Percentiles rank a stretch among this genome's conserved stretches.
Evolutionary conservation across 106 monocot genomes (phyloP).

Genomic region (Dendrobium officinale): DNA sequence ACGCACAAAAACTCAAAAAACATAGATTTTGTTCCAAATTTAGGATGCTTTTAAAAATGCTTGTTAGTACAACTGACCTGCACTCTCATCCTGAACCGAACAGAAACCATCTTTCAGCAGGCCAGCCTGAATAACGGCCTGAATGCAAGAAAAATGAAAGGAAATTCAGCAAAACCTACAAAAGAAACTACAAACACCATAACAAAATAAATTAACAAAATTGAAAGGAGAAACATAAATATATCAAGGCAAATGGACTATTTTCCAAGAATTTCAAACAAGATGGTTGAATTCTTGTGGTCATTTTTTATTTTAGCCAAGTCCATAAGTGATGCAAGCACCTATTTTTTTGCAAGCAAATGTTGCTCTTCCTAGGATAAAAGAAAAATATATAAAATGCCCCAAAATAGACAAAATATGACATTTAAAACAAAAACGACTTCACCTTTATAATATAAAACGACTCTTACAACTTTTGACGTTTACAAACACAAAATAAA

Average conservation of each 20-base stretch:
- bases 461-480: too few species aligned
- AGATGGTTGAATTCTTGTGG: background rate
- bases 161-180: background rate
- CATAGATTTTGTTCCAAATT: background rate
- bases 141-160: conserved; percentile 12
- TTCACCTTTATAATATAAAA: too few species aligned
- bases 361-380: too few species aligned
- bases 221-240: background rate
- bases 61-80: conserved; percentile 35
- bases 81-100: conserved; percentile 96
- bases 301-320: background rate
- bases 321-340: background rate
- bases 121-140: conserved; percentile 82
- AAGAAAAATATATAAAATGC: too few species aligned
- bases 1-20: background rate
- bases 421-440: too few species aligned
- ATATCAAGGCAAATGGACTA: background rate
- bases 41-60: background rate
- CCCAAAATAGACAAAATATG: too few species aligned
- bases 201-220: background rate
- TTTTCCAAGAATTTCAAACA: background rate
- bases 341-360: too few species aligned
- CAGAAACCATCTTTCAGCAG: conserved; percentile 82
- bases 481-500: too few species aligned
- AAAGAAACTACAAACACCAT: background rate